These are phyloP conservation scores for Epichloe amarillans DNA, from an alignment of 2,329 filamentous ascomycete species.

Conservation along the genomic window DNA sequence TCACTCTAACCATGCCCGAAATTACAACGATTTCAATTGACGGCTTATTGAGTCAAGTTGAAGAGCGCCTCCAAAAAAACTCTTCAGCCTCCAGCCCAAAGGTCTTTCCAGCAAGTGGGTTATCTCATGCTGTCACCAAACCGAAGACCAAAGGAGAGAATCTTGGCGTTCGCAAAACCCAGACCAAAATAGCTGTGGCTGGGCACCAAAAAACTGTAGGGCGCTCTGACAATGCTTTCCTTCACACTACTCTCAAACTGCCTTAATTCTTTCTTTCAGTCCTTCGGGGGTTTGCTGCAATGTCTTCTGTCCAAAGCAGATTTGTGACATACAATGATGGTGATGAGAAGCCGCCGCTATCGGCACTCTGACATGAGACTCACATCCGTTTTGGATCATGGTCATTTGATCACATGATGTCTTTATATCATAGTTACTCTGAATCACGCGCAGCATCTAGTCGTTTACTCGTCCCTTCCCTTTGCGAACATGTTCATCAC, in stretches of 20 bases:
- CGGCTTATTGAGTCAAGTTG: not conserved
- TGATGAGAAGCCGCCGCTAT: conserved; percentile 29
- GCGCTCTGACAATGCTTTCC: not conserved
- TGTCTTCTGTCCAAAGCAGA: not conserved
- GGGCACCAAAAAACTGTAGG: not conserved
- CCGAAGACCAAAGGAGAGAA: not conserved
- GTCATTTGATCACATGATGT: conserved; percentile 47
- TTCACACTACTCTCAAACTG: not conserved
- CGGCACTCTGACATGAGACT: conserved; percentile 25
- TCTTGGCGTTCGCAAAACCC: not conserved
- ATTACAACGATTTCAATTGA: not conserved
- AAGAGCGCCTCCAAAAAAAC: not conserved
- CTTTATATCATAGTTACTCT: conserved; percentile 62
- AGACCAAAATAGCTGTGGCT: not conserved
- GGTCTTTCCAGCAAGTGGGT: not conserved
- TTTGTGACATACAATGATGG: conserved; percentile 5
- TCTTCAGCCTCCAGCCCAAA: not conserved
- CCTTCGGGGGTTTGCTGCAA: not conserved
- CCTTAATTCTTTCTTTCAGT: not conserved
- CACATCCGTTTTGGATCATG: conserved; percentile 27
- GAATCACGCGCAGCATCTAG: conserved; percentile 23
- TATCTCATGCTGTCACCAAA: not conserved
- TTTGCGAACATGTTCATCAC: not conserved
- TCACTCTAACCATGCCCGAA: not conserved
- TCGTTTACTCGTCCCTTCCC: not conserved